These are phyloP conservation scores for Boletus fagicola DNA, from an alignment of 768 basidiomycete genomes.

Conservation along the genomic window DNA sequence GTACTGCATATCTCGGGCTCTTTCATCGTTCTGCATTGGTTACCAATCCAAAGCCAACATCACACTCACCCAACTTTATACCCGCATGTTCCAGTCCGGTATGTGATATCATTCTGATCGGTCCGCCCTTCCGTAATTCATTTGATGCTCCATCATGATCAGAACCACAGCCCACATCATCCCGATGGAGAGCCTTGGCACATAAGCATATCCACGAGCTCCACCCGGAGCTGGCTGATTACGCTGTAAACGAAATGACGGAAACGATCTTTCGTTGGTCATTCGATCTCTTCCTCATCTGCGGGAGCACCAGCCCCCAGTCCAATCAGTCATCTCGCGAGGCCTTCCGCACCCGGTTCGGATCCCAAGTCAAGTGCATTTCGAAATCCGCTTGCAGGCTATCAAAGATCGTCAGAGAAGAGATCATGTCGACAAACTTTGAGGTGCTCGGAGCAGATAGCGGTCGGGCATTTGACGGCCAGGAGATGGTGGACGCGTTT, in stretches of 20 bases:
- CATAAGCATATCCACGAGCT: constrained; percentile 66
- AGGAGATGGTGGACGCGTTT: constrained; percentile 61
- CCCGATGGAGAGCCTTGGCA: constrained; percentile 73
- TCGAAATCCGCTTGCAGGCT: constrained; percentile 62
- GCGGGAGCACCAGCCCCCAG: constrained; percentile 52
- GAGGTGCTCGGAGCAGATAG: constrained; percentile 64
- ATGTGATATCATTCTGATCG: constrained; percentile 17
- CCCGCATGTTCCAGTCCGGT: constrained; percentile 56
- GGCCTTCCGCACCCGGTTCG: constrained; percentile 47
- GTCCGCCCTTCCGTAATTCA: constrained; percentile 14
- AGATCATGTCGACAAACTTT: constrained; percentile 76
- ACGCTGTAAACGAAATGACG: constrained; percentile 68
- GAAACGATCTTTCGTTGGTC: constrained; percentile 74
- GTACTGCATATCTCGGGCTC: constrained; percentile 62
- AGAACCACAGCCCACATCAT: constrained; percentile 78
- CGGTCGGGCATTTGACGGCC: constrained; percentile 46
- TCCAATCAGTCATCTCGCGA: constrained; percentile 38
- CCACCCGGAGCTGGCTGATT: constrained; percentile 64
- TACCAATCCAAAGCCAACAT: constrained; percentile 69
- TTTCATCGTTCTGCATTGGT: constrained; percentile 72
- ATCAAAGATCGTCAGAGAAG: constrained; percentile 64
- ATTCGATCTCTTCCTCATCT: constrained; percentile 61
- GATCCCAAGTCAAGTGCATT: constrained; percentile 62
- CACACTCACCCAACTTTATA: constrained; percentile 59
- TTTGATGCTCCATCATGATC: constrained; percentile 3